Evolutionary conservation across 345 rosid species (phyloP).

Genomic region (Brassica nigra): DNA sequence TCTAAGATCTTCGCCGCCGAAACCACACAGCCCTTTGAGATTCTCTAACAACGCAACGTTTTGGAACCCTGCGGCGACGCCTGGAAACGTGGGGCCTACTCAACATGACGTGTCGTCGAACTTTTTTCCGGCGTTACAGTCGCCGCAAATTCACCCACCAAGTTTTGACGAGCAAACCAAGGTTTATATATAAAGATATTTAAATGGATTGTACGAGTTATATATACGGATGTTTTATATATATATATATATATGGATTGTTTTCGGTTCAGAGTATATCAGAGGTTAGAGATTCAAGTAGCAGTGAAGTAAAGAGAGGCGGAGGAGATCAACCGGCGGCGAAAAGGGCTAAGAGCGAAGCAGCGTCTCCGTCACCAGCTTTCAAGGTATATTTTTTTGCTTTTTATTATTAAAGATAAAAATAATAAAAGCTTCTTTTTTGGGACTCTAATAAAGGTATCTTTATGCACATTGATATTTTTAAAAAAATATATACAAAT

Average conservation of each 20-base stretch:
- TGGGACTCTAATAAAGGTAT: conserved; percentile 27
- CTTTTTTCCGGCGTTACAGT: conserved; percentile 61
- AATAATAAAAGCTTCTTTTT: conserved; percentile 37
- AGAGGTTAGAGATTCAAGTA: conserved; percentile 56
- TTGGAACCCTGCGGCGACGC: conserved; percentile 58
- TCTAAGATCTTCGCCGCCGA: conserved; percentile 64
- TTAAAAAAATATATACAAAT: background rate
- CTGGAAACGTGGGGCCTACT: conserved; percentile 58
- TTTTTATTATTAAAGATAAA: background rate
- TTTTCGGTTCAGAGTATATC: conserved; percentile 45
- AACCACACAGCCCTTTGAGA: conserved; percentile 57
- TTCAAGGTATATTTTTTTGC: conserved; percentile 68
- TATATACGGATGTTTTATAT: conserved; percentile 2
- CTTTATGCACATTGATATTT: conserved; percentile 33
- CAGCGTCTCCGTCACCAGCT: conserved; percentile 78
- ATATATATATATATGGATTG: background rate
- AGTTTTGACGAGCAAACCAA: conserved; percentile 54
- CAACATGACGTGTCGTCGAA: conserved; percentile 58
- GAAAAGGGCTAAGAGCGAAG: conserved; percentile 77
- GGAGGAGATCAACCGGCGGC: conserved; percentile 58
- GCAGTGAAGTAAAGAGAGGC: conserved; percentile 69
- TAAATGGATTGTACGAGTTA: background rate
- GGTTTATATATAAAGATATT: conserved; percentile 34
- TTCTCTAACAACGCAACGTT: conserved; percentile 91
- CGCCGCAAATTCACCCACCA: conserved; percentile 51